Conservation (phyloP, 1,284 basidiomycete genomes). For the Rhodotorula sp. region DNA sequence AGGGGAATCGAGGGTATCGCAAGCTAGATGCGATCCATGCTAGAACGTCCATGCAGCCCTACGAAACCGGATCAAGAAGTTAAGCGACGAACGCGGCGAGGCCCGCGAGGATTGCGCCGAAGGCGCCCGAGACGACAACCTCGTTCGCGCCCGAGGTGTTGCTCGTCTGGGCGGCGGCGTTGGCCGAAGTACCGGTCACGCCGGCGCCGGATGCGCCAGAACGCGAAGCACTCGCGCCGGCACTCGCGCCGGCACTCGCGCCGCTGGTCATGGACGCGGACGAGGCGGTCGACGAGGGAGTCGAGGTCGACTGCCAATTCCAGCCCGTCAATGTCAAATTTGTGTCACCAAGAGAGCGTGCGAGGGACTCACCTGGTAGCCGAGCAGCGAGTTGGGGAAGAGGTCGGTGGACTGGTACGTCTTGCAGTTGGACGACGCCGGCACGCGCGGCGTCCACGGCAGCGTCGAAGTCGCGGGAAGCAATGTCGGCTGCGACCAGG, state of each 20-base stretch:
- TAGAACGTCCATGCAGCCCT: no score
- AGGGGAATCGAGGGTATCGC: no score
- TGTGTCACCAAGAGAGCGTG: no score
- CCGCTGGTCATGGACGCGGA: conserved; percentile 27
- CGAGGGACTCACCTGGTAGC: conserved; percentile 21
- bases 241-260: no score
- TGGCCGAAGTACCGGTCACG: conserved; percentile 37
- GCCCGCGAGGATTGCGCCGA: neutral
- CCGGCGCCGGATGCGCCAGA: conserved; percentile 1
- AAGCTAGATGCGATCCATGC: no score
- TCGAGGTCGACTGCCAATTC: neutral
- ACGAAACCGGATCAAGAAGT: neutral
- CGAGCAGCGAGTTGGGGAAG: conserved; percentile 49
- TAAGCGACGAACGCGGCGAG: conserved; percentile 1
- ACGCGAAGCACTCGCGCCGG: no score
- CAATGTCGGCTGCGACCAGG: conserved; percentile 53
- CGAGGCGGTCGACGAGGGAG: neutral
- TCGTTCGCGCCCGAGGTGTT: conserved; percentile 5
- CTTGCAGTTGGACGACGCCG: conserved; percentile 64
- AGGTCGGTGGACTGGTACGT: conserved; percentile 59
- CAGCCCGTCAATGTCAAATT: neutral
- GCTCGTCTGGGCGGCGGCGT: neutral
- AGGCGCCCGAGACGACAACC: conserved; percentile 4
- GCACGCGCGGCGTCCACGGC: conserved; percentile 62
- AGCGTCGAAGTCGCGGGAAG: conserved; percentile 60